phyloP scores from a whole-genome alignment of 306 rosid genomes.

The Begonia peltatifolia region DNA sequence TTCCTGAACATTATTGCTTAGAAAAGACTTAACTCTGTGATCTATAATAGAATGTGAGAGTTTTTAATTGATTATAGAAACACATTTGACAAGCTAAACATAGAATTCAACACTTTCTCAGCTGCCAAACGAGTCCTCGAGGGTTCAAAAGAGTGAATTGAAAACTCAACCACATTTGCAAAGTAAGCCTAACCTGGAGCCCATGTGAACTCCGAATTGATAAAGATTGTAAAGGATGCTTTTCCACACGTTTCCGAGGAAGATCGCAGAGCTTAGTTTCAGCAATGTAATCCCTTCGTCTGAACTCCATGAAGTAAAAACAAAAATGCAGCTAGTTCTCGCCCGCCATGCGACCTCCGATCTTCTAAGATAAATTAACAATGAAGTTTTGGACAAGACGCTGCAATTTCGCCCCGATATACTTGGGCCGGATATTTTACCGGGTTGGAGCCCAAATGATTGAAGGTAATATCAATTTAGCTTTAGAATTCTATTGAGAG shows the following conservation, averaged over 20 bases:
- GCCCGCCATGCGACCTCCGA: neutral
- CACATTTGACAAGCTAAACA: neutral
- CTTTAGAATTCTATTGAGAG: too few species aligned
- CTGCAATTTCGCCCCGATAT: too few species aligned
- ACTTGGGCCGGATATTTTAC: too few species aligned
- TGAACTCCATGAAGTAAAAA: constrained; percentile 59
- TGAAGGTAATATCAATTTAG: too few species aligned
- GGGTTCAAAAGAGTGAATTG: neutral
- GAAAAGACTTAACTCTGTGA: too few species aligned
- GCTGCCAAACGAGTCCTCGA: constrained; percentile 8
- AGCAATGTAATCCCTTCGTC: constrained; percentile 50
- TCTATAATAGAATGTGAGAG: too few species aligned
- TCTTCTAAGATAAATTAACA: neutral
- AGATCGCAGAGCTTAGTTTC: constrained; percentile 45
- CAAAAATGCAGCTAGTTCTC: neutral
- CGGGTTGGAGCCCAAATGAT: too few species aligned
- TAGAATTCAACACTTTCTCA: constrained; percentile 2
- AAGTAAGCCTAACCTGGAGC: neutral
- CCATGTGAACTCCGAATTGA: constrained; percentile 3
- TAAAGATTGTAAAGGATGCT: constrained; percentile 39
- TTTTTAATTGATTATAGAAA: too few species aligned
- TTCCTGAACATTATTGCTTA: too few species aligned
- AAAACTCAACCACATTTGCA: neutral
- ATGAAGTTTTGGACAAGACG: too few species aligned
- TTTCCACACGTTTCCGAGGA: constrained; percentile 34